Conservation (phyloP, 768 basidiomycete species). For the Pleurotus cornucopiae region DNA sequence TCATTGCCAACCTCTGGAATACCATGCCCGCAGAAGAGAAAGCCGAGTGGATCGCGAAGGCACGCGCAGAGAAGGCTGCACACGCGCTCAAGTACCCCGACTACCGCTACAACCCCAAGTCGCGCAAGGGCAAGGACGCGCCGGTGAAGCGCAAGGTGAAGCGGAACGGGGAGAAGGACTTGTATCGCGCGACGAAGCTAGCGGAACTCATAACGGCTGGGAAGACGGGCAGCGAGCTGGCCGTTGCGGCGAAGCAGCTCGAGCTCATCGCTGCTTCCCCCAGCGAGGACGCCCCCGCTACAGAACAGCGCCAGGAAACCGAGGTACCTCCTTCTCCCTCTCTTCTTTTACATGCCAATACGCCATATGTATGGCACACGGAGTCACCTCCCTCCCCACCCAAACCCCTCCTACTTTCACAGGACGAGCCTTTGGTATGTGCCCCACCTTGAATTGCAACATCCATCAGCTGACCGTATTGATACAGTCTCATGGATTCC, state of each 20-base stretch:
- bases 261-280: constrained; percentile 9
- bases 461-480: too few relatives aligned
- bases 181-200: constrained; percentile 42
- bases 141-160: constrained; percentile 50
- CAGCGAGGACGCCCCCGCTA: too few relatives aligned
- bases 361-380: too few relatives aligned
- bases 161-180: constrained; percentile 45
- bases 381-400: too few relatives aligned
- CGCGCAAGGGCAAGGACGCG: constrained; percentile 31
- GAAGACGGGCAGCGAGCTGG: constrained; percentile 46
- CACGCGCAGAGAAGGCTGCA: not conserved
- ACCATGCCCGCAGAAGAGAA: constrained; percentile 1
- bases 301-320: too few relatives aligned
- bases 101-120: constrained; percentile 13
- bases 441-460: too few relatives aligned
- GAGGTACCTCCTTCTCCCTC: too few relatives aligned
- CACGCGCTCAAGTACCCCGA: constrained; percentile 4
- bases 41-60: not conserved
- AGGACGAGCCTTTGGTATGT: too few relatives aligned
- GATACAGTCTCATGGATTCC: too few relatives aligned
- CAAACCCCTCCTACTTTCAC: too few relatives aligned
- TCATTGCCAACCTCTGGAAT: constrained; percentile 5
- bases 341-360: too few relatives aligned
- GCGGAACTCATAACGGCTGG: constrained; percentile 49
- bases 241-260: constrained; percentile 36